Evolutionary conservation across 257 asterid genomes (phyloP).

Genomic region (Pogostemon cablin): DNA sequence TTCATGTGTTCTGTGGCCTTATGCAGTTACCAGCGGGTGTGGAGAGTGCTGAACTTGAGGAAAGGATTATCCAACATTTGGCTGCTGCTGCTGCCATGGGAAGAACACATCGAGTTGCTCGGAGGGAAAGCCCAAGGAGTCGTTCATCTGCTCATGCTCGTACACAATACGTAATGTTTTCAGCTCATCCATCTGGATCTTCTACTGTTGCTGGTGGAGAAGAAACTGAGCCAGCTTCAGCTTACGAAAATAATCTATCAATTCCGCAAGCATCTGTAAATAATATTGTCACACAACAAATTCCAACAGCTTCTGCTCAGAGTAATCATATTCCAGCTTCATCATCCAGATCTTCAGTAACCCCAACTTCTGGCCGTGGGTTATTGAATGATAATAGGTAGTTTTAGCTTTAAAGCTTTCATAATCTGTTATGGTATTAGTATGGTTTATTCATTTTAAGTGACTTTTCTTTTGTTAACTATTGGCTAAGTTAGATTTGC

Average conservation of each 20-base stretch:
- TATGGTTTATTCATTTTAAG: not conserved
- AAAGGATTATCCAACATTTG: constrained; percentile 83
- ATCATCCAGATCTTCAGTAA: constrained; percentile 50
- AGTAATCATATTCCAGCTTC: constrained; percentile 51
- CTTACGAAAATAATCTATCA: too few relatives aligned
- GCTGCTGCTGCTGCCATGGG: constrained; percentile 96
- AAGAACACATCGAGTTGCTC: constrained; percentile 61
- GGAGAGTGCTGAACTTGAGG: constrained; percentile 76
- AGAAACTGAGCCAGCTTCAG: constrained; percentile 45
- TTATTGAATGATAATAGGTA: constrained; percentile 54
- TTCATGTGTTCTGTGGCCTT: constrained; percentile 23
- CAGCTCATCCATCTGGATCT: constrained; percentile 58
- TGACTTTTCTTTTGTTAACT: not conserved
- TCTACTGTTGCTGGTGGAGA: constrained; percentile 47
- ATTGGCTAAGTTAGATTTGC: constrained; percentile 18
- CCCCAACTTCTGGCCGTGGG: constrained; percentile 40
- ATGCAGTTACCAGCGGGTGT: constrained; percentile 73
- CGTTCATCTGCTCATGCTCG: constrained; percentile 59
- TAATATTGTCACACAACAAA: constrained; percentile 37
- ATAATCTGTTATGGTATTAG: not conserved
- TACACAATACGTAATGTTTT: constrained; percentile 56
- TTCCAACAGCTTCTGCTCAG: constrained; percentile 39
- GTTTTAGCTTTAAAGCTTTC: constrained; percentile 28
- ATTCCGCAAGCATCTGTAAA: constrained; percentile 21
- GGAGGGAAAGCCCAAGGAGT: constrained; percentile 68